Evolutionary conservation across 805 yeast genomes (phyloP), one percentile per base, ranked within the genome.

Genomic region (Saccharomycopsis fibuligera): DNA sequence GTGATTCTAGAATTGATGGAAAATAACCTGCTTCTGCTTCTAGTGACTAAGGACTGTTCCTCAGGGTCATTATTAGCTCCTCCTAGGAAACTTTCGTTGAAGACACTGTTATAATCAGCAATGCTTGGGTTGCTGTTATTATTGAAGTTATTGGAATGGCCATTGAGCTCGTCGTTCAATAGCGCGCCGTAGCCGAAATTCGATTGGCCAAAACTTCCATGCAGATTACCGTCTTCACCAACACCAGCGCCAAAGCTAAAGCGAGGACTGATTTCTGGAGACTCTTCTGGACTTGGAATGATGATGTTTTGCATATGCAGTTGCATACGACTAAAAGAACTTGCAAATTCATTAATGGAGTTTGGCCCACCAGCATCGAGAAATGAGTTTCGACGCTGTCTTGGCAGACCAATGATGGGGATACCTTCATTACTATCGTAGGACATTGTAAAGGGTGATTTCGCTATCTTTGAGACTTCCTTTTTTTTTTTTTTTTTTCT

Each of bases 351-450:
- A 47, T 61, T 65, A 16, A 66, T 44, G 1, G 71, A 66, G 46
- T 66, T 61, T 6, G 59, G 64, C 1, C 72, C 72, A 2, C 70
- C 72, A 16, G 53, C 52, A 47, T 68, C 70, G 25, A 67, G 48
- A 4, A 66, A 44, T 0, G 69, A 65, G n/a, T 63, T 51, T 45
- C 70, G 37, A 17, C 37, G 37, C 6, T 8, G 6, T 6, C 37
- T 12, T n/a, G 37, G 37, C n/a, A n/a, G n/a, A n/a, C n/a, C n/a
- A 33, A 6, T 12, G n/a, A 33, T 33, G 17, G 37, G 37, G 5
- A 33, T 33, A 12, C 19, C 37, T 16, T 33, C n/a, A n/a, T n/a
- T n/a, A n/a, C n/a, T n/a, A n/a, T n/a, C n/a, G n/a, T n/a, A n/a
- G n/a, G n/a, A n/a, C n/a, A n/a, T n/a, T n/a, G n/a, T n/a, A n/a